Evolutionary conservation across 2,329 filamentous ascomycete species (phyloP), one percentile per base, ranked within the genome.

Genomic region (Ophiocordyceps polyrhachis-furcata): DNA sequence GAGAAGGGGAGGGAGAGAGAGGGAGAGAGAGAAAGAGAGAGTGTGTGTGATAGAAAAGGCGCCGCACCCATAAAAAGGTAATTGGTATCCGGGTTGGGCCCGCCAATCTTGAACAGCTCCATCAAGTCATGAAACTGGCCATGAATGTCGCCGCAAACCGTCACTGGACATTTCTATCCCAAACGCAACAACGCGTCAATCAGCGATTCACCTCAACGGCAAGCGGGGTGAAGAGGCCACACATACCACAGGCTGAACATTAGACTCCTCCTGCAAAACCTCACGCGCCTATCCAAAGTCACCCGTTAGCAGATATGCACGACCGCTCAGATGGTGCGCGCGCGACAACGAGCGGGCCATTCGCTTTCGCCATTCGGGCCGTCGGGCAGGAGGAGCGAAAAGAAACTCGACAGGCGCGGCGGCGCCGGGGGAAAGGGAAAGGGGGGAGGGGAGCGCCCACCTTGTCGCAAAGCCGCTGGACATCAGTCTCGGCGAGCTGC

Each of bases 41-140:
- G 20, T 17, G 20, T 5, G 25, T 20, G 15, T 40, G 14, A 46
- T 42, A 17, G 23, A 28, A 14, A 5, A 28, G 41, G 23, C n/a
- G 51, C 47, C 78, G 59, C 68, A 91, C 86, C 88, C 87, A 98
- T 96, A 70, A 96, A 96, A 53, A 96, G 81, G 67, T 96, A 96
- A 71, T 96, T 96, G 60, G 91, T 96, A 65, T 98, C 91, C 53
- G 91, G 91, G 61, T 94, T 95, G 49, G 88, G 87, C 45, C 91
- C 91, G 55, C 91, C 91, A 63, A 98, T 96, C 70, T 93, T 93
- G 76, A 98, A 98, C 45, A 98, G 78, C 69, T 98, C 91, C 87
- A 98, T 96, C 64, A 98, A 68, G 61, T 98, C 91, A 65, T 96
- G 89, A 64, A 96, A 96, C 67, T 98, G 91, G 53, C 91, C 91